Evolutionary conservation across 1,284 basidiomycete genomes (phyloP), one percentile per base, ranked within the genome.

Genomic region (Leucoagaricus sp.): DNA sequence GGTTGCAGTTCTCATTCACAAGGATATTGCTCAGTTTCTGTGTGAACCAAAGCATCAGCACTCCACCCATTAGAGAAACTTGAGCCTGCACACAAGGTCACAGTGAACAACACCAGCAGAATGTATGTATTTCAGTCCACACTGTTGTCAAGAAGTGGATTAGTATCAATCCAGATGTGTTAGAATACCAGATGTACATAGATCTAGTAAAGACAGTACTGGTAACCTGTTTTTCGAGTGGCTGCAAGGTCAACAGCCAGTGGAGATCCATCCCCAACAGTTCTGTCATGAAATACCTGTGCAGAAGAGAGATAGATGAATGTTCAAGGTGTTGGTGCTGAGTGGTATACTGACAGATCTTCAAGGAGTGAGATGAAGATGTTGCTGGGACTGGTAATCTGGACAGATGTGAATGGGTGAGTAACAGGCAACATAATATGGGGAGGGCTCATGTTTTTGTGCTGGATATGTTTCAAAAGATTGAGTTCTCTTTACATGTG

Each of bases 211-310:
- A 99, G 80, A 80, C 99, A 99, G 75, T 99, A 99, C 72, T 99
- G 96, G 99, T 98, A 75, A 99, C 99, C 73, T 99, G 96, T 80
- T 99, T 99, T 79, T 99, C 96, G 63, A 99, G 82, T 23, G 96
- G 96, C 53, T 97, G 83, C 49, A 94, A 96, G 19, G 97, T 99
- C 64, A 99, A 84, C 31, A 99, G 84, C 61, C 96, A 91, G 72
- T 99, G 96, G 15, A 99, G 83, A 77, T 99, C 96, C 60, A 97
- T 99, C 55, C 97, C 96, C 45, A 99, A 85, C 8, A 99, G 87
- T 70, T 99, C 96, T n/a, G 97, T 99, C 56, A 99, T 96, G 72
- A 99, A 99, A 80, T 99, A 99, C 66, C 92, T 94, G 67, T 4
- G 17, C 8, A 50, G 29, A 31, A 49, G 41, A 36, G 31, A 49